Evolutionary conservation across 495 filamentous ascomycete species (phyloP), one percentile per base, ranked within the genome.

Genomic region (Lichina pygmaea): DNA sequence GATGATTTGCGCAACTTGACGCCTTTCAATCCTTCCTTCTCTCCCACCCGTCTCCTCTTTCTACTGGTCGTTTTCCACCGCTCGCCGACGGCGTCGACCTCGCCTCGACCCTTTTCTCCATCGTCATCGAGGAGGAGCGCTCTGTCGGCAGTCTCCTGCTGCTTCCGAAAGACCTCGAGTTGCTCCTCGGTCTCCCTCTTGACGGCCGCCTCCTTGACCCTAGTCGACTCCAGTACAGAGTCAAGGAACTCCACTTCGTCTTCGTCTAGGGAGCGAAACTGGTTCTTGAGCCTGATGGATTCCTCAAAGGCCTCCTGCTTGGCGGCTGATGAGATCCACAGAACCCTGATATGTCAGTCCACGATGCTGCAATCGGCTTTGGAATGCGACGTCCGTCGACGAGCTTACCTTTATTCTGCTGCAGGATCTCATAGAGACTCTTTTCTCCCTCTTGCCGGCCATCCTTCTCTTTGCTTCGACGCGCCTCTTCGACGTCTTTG

Each of bases 231-330:
- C 33, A 76, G 60, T 12, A 93, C 71, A 2, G 71, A 77, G 48
- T 91, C 85, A 12, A 95, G 60, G 54, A 92, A 97, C 4, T 92
- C 86, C 49, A 89, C 70, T 60, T 97, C 89, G 53, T 91, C 86
- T 49, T 93, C 82, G 54, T 95, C 85, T 36, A 97, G 71, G 8
- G 82, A 71, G 45, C 85, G 78, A 63, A 94, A 97, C 63, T 95
- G 89, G 57, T 95, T 93, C 58, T 78, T 79, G 41, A 97, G 58
- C 48, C 77, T 71, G 47, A 72, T 72, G 51, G 79, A 77, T 59
- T 97, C 91, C 59, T 93, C 86, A 58, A 94, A 93, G 44, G 82
- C 84, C 54, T 92, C 86, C 62, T 95, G 84, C 60, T 95, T 95
- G 51, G 83, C 83, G 56, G 80, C 84, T 89, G 41, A 48, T 44